Conservation (phyloP, 257 asterid species). For the Nicotiana undulata region DNA sequence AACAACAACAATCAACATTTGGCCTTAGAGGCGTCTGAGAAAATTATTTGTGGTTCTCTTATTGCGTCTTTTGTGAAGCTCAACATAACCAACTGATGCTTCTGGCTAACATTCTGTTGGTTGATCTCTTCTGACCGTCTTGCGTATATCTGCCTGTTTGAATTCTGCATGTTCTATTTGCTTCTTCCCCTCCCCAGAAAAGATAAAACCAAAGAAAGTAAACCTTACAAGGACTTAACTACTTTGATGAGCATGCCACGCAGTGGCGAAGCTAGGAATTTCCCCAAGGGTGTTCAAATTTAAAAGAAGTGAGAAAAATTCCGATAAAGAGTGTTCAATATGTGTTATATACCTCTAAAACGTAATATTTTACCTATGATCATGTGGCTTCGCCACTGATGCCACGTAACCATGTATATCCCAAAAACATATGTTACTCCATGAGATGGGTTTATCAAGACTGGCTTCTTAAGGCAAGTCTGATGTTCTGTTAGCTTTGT, state of each 20-base stretch:
- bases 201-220: neutral
- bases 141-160: neutral
- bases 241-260: neutral
- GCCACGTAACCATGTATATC: neutral
- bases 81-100: no score
- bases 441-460: neutral
- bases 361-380: no score
- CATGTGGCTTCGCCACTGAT: neutral
- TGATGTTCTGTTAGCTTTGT: neutral
- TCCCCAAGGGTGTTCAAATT: no score
- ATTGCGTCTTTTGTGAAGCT: no score
- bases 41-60: neutral
- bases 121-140: neutral
- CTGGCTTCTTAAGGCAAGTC: neutral
- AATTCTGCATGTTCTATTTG: neutral
- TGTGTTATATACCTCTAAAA: no score
- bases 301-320: no score
- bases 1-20: neutral
- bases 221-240: neutral
- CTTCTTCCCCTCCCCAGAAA: neutral
- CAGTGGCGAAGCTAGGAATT: no score
- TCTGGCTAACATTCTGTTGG: neutral
- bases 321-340: no score
- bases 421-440: neutral
- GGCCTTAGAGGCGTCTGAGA: neutral